These are phyloP conservation scores for Cunninghamia lanceolata DNA, from an alignment of 75 land plant genomes.

Conservation along the genomic window DNA sequence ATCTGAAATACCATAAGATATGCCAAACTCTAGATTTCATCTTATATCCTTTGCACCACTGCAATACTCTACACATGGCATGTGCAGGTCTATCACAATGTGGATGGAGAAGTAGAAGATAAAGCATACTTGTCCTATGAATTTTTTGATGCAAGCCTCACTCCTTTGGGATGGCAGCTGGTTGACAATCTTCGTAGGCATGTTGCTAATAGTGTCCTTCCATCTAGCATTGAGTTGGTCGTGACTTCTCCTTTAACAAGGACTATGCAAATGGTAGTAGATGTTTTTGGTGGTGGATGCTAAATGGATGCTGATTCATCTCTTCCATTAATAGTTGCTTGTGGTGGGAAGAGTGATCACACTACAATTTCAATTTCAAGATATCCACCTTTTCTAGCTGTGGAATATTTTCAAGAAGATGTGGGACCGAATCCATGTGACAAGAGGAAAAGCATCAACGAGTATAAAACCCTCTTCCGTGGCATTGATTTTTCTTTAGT, in stretches of 20 bases:
- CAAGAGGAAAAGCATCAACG: slow-evolving; percentile 62
- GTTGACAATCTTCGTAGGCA: slow-evolving; percentile 76
- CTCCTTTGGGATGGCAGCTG: slow-evolving; percentile 86
- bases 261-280: slow-evolving; percentile 95
- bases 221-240: slow-evolving; percentile 62
- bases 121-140: slow-evolving; percentile 61
- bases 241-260: slow-evolving; percentile 69
- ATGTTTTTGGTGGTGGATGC: slow-evolving; percentile 80
- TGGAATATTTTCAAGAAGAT: slow-evolving; percentile 83
- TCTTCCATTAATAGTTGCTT: slow-evolving; percentile 67
- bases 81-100: slow-evolving; percentile 95
- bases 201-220: slow-evolving; percentile 40
- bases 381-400: slow-evolving; percentile 71
- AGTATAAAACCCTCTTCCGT: slow-evolving; percentile 65
- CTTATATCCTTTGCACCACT: slow-evolving; percentile 63
- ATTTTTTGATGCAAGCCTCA: slow-evolving; percentile 73
- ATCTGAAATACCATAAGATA: not conserved
- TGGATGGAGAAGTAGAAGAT: slow-evolving; percentile 67
- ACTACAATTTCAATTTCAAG: slow-evolving; percentile 64
- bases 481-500: slow-evolving; percentile 84
- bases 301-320: slow-evolving; percentile 27
- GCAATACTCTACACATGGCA: slow-evolving; percentile 84
- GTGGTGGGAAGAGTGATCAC: slow-evolving; percentile 53
- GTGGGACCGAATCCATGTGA: slow-evolving; percentile 94
- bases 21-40: slow-evolving; percentile 35